Conservation (phyloP, 192 early-diverging fungal genomes). For the Coemansia sp. region DNA sequence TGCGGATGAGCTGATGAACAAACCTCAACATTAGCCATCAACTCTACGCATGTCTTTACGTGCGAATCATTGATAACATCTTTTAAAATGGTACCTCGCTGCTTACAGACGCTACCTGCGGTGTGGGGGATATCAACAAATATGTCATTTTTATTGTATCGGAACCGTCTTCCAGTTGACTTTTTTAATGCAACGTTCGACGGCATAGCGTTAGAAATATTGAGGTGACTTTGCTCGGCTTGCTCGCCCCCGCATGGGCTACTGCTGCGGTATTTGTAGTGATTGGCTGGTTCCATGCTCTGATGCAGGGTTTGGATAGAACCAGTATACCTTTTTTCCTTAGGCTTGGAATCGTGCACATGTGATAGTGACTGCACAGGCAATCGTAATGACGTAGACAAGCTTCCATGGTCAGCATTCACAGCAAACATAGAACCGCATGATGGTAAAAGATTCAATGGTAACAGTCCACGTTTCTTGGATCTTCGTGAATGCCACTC, state of each 20-base stretch:
- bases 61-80: background rate
- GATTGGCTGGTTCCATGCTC: background rate
- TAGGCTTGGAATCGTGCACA: background rate
- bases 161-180: background rate
- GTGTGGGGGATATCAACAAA: slow-evolving; percentile 20
- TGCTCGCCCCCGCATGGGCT: background rate
- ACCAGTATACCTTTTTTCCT: background rate
- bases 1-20: background rate
- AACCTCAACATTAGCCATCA: background rate
- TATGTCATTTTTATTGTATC: background rate
- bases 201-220: background rate
- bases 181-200: background rate
- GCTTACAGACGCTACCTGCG: background rate
- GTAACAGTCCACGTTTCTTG: background rate
- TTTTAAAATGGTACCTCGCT: background rate
- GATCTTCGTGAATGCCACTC: background rate
- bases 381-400: background rate
- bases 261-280: background rate
- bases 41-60: background rate
- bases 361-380: background rate
- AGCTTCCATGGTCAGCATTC: background rate
- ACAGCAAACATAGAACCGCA: background rate
- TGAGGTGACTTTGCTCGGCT: background rate
- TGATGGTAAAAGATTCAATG: slow-evolving; percentile 4
- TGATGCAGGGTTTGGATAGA: background rate